Evolutionary conservation across 176 grass and related monocot genomes (phyloP).

Genomic region (Oryza meridionalis): DNA sequence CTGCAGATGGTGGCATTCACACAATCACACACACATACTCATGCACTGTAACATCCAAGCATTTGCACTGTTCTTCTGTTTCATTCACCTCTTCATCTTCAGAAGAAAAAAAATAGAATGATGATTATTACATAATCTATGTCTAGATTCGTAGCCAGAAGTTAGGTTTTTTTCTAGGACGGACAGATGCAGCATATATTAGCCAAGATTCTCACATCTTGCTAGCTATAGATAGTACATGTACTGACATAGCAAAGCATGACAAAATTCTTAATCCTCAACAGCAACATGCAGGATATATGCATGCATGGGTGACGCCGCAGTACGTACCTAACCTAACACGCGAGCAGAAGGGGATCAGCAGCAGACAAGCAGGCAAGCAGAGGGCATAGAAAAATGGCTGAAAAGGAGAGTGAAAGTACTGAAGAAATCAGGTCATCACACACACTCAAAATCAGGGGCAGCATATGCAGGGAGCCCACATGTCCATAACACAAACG

Average conservation of each 20-base stretch:
- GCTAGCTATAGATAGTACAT: neutral
- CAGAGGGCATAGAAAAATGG: constrained; percentile 21
- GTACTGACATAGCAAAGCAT: neutral
- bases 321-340: neutral
- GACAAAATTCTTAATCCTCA: neutral
- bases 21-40: neutral
- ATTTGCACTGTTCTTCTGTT: neutral
- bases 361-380: constrained; percentile 22
- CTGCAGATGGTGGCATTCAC: neutral
- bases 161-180: no score
- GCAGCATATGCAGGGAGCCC: neutral
- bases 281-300: neutral
- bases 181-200: neutral
- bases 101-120: neutral
- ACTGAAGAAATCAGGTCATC: constrained; percentile 29
- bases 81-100: neutral
- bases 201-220: neutral
- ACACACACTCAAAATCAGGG: constrained; percentile 43
- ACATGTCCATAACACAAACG: constrained; percentile 14
- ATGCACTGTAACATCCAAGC: neutral
- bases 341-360: neutral
- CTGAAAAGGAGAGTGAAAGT: neutral
- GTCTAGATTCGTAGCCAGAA: no score
- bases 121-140: neutral
- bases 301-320: neutral